Base-by-base conservation (phyloP, 2,329 filamentous ascomycete genomes). In the Neoarthrinium moseri region DNA sequence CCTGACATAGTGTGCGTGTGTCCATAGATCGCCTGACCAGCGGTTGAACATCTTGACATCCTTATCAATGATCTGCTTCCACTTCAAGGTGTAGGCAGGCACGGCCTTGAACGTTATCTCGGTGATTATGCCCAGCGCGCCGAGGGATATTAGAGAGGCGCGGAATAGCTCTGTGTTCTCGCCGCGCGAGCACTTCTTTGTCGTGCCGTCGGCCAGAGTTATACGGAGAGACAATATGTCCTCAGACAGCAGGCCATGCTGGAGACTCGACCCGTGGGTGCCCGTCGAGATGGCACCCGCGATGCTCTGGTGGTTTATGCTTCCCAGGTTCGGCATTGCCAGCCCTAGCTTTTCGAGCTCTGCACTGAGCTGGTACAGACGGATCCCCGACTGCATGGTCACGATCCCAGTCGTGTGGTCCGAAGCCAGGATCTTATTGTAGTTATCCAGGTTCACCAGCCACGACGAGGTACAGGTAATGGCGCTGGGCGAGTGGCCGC, bases 291-390 rank as follows among this genome's bases (percentile, higher is more conserved):
- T 95, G 12, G 91, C 91, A 22, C 94, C 94, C 2, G 89, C 91
- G 51, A 97, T 85, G 48, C 88, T 94, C 74, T 99, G 94, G 58
- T 90, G 83, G 64, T 96, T 91, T 68, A 99, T 99, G 65, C 90
- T 96, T 27, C 94, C 94, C 36, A 97, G 73, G 64, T 95, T 96
- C 22, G 89, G 87, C 80, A 99, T 86, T 2, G 91, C 90, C 52
- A 96, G 76, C 1, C 89, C 90, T 57, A 84, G 69, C 45, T 79
- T 75, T 54, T 89, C 89, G 24, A 96, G 81, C 59, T 83, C 81
- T 34, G 80, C 76, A 51, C 90, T 87, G 47, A 99, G 72, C 49
- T 84, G 72, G 56, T 81, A 82, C 50, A 99, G 73, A 17, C 92
- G 80, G 53, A 97, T 96, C 13, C 94, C 94, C n/a, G 87, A 87